Percentiles rank a stretch among this genome's conserved stretches.
phyloP scores from a whole-genome alignment of 1,284 basidiomycete species.

The Cutaneotrichosporon mucoides region DNA sequence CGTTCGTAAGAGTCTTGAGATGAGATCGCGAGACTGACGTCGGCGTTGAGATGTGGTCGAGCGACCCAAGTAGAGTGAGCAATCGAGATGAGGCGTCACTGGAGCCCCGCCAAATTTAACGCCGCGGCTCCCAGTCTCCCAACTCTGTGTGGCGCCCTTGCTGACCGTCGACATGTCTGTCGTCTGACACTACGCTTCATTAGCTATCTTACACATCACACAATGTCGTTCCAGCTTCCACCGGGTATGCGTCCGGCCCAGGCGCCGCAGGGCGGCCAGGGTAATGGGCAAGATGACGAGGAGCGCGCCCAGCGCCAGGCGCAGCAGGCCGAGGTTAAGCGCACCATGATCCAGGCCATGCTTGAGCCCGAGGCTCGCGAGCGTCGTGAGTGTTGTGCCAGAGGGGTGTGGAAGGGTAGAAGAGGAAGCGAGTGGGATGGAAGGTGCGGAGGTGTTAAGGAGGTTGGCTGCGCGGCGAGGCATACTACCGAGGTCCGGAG shows the following conservation, averaged over 20 bases:
- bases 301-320: slow-evolving; percentile 45
- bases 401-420: too few relatives aligned
- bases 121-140: too few relatives aligned
- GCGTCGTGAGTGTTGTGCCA: slow-evolving; percentile 62
- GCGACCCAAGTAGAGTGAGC: too few relatives aligned
- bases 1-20: too few relatives aligned
- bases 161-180: too few relatives aligned
- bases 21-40: too few relatives aligned
- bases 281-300: slow-evolving; percentile 23
- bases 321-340: slow-evolving; percentile 60
- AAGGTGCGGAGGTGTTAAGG: not conserved
- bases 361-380: slow-evolving; percentile 83
- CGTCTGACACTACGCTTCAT: not conserved
- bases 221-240: slow-evolving; percentile 50
- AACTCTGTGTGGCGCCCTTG: too few relatives aligned
- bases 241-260: slow-evolving; percentile 38
- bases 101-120: too few relatives aligned
- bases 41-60: too few relatives aligned
- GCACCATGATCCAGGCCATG: slow-evolving; percentile 74
- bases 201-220: not conserved
- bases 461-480: too few relatives aligned
- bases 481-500: too few relatives aligned
- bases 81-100: too few relatives aligned
- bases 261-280: slow-evolving; percentile 14
- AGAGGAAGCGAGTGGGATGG: not conserved